Evolutionary conservation across 2,329 filamentous ascomycete genomes (phyloP).

Genomic region (Sporothrix mexicana): DNA sequence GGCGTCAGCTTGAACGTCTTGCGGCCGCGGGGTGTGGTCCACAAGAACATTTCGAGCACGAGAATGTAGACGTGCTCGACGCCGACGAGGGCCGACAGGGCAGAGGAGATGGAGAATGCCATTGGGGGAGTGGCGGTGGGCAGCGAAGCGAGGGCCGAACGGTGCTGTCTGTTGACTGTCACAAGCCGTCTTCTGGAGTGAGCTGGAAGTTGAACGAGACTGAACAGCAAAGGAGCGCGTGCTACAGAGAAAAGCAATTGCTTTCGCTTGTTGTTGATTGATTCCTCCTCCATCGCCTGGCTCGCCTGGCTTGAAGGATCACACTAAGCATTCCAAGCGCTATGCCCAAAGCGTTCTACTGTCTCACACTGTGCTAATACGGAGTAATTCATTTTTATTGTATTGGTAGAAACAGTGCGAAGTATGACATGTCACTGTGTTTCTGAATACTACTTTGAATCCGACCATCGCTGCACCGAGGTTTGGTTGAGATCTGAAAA

Average conservation of each 20-base stretch:
- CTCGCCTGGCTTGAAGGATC: neutral
- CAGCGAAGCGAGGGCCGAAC: neutral
- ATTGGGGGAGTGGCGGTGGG: conserved; percentile 32
- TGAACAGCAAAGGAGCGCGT: neutral
- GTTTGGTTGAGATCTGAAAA: too few relatives aligned
- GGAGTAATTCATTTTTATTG: neutral
- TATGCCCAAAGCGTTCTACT: neutral
- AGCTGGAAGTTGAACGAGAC: neutral
- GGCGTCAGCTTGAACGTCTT: conserved; percentile 52
- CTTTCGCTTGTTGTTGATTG: neutral
- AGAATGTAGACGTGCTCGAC: conserved; percentile 56
- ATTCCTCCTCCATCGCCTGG: neutral
- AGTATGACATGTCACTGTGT: neutral
- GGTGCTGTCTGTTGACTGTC: neutral
- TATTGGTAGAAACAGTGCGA: neutral
- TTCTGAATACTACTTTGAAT: neutral
- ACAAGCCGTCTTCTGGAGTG: neutral
- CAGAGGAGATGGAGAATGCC: conserved; percentile 30
- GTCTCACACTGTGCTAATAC: too few relatives aligned
- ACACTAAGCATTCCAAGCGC: neutral
- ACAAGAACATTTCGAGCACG: conserved; percentile 57
- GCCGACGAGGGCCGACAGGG: conserved; percentile 49
- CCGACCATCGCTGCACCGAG: neutral
- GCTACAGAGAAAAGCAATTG: neutral
- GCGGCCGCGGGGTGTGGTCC: conserved; percentile 54